Evolutionary conservation across 2,329 filamentous ascomycete genomes (phyloP).

Genomic region (Clarireedia paspali): DNA sequence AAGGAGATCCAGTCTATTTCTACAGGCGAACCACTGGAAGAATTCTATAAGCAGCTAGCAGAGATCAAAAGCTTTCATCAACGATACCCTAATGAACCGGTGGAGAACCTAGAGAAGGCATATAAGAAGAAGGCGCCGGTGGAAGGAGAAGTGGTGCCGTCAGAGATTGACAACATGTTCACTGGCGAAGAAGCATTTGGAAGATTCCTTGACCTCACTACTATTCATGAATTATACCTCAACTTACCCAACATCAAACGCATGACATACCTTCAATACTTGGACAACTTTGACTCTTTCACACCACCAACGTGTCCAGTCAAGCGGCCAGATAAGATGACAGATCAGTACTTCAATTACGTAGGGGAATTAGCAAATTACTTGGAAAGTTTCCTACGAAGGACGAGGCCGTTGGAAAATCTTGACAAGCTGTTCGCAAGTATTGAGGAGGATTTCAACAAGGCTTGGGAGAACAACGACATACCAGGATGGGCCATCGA

Average conservation of each 20-base stretch:
- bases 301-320: conserved; percentile 64
- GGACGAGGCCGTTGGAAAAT: conserved; percentile 80
- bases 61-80: conserved; percentile 82
- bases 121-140: conserved; percentile 67
- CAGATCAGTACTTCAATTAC: conserved; percentile 88
- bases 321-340: conserved; percentile 77
- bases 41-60: conserved; percentile 80
- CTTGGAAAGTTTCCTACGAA: conserved; percentile 78
- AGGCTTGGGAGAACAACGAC: conserved; percentile 72
- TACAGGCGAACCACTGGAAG: conserved; percentile 77
- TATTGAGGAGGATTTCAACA: conserved; percentile 79
- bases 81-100: conserved; percentile 86
- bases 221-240: conserved; percentile 77
- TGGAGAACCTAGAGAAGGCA: conserved; percentile 88
- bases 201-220: conserved; percentile 83
- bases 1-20: conserved; percentile 80
- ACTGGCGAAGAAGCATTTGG: conserved; percentile 93
- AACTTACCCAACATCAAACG: conserved; percentile 85
- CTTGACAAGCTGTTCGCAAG: conserved; percentile 66
- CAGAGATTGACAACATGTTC: conserved; percentile 83
- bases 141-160: conserved; percentile 54
- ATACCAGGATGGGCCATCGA: conserved; percentile 71
- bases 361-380: conserved; percentile 74
- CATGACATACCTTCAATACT: conserved; percentile 83
- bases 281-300: conserved; percentile 87